A percentile compares a stretch with the other conserved stretches of the same genome.
Evolutionary conservation across 768 basidiomycete species (phyloP).

Genomic region (Megacollybia marginata): DNA sequence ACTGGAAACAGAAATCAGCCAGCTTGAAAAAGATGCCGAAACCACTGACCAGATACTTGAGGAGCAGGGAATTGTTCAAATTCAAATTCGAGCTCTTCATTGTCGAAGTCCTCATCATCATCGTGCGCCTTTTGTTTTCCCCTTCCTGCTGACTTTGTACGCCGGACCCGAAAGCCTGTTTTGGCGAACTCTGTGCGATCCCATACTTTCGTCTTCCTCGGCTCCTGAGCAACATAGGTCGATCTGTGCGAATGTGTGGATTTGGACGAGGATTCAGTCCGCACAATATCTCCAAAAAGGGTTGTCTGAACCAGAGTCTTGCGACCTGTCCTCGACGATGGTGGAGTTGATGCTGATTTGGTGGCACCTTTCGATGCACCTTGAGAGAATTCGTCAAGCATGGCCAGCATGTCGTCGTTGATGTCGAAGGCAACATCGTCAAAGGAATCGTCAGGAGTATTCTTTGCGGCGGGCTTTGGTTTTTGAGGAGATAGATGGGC

Average conservation of each 20-base stretch:
- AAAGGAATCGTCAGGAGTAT: slow-evolving; percentile 32
- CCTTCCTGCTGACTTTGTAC: slow-evolving; percentile 38
- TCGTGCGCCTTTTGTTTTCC: slow-evolving; percentile 34
- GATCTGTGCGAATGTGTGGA: slow-evolving; percentile 29
- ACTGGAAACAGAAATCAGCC: slow-evolving; percentile 23
- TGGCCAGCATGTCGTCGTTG: slow-evolving; percentile 45
- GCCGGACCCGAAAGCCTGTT: slow-evolving; percentile 60
- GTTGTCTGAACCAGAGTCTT: slow-evolving; percentile 48
- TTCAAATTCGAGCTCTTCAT: slow-evolving; percentile 52
- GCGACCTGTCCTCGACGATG: slow-evolving; percentile 23
- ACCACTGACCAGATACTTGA: slow-evolving; percentile 52
- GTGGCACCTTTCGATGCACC: slow-evolving; percentile 36
- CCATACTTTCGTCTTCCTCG: slow-evolving; percentile 75
- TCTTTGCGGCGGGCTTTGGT: slow-evolving; percentile 7
- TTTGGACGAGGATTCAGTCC: slow-evolving; percentile 22
- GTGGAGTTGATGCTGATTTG: slow-evolving; percentile 33
- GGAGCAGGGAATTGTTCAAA: slow-evolving; percentile 86
- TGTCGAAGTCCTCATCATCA: slow-evolving; percentile 43
- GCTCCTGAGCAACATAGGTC: slow-evolving; percentile 25
- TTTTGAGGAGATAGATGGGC: slow-evolving; percentile 24
- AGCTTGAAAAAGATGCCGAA: slow-evolving; percentile 1
- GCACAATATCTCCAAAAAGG: slow-evolving; percentile 54
- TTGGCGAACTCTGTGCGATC: slow-evolving; percentile 86
- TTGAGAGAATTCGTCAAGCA: slow-evolving; percentile 45
- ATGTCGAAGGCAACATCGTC: slow-evolving; percentile 51